Conservation (phyloP, 2,329 filamentous ascomycete species). For the Coniochaeta sp. region DNA sequence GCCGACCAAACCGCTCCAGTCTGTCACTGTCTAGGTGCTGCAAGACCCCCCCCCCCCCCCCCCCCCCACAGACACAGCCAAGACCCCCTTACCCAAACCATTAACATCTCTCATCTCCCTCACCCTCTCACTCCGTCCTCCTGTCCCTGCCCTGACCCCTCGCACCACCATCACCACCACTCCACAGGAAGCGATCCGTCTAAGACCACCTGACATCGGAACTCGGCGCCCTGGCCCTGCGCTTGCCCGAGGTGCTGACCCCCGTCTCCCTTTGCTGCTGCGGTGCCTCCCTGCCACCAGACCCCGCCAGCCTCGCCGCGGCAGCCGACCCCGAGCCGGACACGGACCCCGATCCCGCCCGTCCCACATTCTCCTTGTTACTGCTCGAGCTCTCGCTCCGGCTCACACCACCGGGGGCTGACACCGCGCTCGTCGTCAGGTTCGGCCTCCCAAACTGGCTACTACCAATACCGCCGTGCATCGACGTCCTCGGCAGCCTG, state of each 20-base stretch:
- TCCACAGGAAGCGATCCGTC: conserved; percentile 4
- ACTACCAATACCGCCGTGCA: no score
- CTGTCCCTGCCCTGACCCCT: no score
- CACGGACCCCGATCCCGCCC: not conserved
- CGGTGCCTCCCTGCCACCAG: conserved; percentile 2
- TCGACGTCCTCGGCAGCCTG: conserved; percentile 21
- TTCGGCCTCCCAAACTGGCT: conserved; percentile 16
- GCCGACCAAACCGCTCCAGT: not conserved
- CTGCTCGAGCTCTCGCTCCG: conserved; percentile 11
- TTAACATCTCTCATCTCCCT: not conserved
- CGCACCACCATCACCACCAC: no score
- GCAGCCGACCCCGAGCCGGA: not conserved
- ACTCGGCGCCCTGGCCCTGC: conserved; percentile 14
- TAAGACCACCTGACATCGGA: conserved; percentile 16
- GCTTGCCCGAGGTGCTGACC: conserved; percentile 6
- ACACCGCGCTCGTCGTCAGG: conserved; percentile 10
- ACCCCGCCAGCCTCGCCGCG: not conserved
- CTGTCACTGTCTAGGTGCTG: no score
- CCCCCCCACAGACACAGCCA: not conserved
- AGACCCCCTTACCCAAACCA: not conserved
- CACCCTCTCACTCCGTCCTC: not conserved
- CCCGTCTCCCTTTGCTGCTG: not conserved
- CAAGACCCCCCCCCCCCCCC: no score
- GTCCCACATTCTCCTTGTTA: conserved; percentile 15
- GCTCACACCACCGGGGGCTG: conserved; percentile 6